Base-by-base conservation (phyloP, 768 basidiomycete species). In the Boletus tomentosulus region DNA sequence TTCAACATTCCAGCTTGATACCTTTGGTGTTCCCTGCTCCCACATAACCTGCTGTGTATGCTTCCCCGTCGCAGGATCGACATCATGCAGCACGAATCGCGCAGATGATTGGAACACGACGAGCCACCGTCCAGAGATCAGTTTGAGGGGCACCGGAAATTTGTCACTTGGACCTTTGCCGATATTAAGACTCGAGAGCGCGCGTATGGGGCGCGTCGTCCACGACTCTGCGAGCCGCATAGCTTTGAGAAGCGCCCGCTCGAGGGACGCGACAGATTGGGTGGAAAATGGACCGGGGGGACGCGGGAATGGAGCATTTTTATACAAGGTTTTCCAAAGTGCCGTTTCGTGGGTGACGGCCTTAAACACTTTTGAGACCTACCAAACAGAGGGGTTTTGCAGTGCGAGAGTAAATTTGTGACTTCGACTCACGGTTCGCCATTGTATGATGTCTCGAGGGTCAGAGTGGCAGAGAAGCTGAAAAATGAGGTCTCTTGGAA, bases 281-380 rank as follows among this genome's bases (percentile, higher is more conserved):
- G 22, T 30, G 0, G 41, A n/a, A 34, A 13, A 41, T 25, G 57
- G 46, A 22, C 46, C 46, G 16, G 47, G 42, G 6, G 50, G 50
- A 16, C 42, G 35, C 19, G 42, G 48, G n/a, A 53, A 53, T 6
- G 33, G 8, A 0, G 44, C 42, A 11, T 28, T 5, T 7, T 7
- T 6, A 35, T 58, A 58, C 37, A 51, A 15, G 1, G 10, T 10
- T 19, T 37, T 24, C 57, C 55, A 57, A 12, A 58, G 46, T 2
- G 15, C 0, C 0, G 1, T 10, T 10, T 58, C 56, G 1, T 10
- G 4, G 11, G 48, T 39, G 25, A 50, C 34, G 24, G 22, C 13
- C 7, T 19, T 6, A 9, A 58, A 56, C 11, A 13, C 19, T 22
- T 52, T 58, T 5, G 50, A 56, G 39, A 58, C 48, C 57, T 57